Conservation (phyloP, 495 filamentous ascomycete species). For the Aspergillus olivimuriae region DNA sequence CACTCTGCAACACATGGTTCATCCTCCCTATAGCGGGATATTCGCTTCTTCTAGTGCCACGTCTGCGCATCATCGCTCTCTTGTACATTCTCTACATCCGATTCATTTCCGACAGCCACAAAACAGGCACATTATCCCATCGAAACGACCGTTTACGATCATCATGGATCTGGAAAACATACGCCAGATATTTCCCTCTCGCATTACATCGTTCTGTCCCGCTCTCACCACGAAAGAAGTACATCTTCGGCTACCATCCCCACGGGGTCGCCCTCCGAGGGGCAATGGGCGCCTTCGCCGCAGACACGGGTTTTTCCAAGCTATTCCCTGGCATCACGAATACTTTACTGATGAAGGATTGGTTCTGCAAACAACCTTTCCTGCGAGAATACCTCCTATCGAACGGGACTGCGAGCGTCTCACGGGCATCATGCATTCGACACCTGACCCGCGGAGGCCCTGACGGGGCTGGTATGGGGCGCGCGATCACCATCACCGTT, state of each 20-base stretch:
- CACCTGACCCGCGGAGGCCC: slow-evolving; percentile 18
- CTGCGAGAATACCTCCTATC: slow-evolving; percentile 18
- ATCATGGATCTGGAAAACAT: slow-evolving; percentile 29
- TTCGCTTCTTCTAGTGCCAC: slow-evolving; percentile 14
- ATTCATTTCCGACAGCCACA: slow-evolving; percentile 59
- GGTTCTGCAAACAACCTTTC: slow-evolving; percentile 11
- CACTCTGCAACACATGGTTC: slow-evolving; percentile 18
- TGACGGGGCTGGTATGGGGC: slow-evolving; percentile 23
- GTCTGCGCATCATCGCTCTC: slow-evolving; percentile 29
- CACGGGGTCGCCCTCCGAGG: slow-evolving; percentile 85
- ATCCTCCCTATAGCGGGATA: slow-evolving; percentile 15
- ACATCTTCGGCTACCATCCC: slow-evolving; percentile 87
- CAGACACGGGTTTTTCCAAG: slow-evolving; percentile 63
- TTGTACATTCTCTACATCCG: slow-evolving; percentile 71
- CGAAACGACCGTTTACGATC: slow-evolving; percentile 63
- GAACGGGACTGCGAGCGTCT: slow-evolving; percentile 15
- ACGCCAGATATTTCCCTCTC: slow-evolving; percentile 19
- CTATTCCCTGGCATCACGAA: slow-evolving; percentile 89
- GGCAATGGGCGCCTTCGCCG: slow-evolving; percentile 71
- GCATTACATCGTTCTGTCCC: slow-evolving; percentile 9
- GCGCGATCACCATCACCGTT: slow-evolving; percentile 23
- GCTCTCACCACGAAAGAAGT: slow-evolving; percentile 67
- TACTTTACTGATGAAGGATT: slow-evolving; percentile 18
- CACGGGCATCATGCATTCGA: slow-evolving; percentile 18
- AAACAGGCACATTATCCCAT: slow-evolving; percentile 55